A percentile compares a stretch with the other conserved stretches of the same genome.
These are phyloP conservation scores for Coccinonectria pachysandricola DNA, from an alignment of 2,329 filamentous ascomycete genomes.

Conservation along the genomic window DNA sequence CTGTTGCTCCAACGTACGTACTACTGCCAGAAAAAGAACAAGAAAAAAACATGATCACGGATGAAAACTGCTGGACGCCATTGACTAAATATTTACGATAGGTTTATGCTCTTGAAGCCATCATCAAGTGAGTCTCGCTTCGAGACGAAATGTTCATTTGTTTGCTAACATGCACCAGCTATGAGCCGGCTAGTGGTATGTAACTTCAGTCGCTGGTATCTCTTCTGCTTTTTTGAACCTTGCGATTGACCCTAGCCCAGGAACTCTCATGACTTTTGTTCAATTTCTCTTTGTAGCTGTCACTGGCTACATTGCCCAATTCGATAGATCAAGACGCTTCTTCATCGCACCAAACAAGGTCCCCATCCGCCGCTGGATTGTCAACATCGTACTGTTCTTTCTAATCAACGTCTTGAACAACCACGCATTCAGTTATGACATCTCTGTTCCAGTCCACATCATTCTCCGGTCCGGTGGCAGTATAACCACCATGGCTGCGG, in stretches of 20 bases:
- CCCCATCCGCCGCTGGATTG: conserved; percentile 72
- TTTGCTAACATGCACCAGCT: conserved; percentile 49
- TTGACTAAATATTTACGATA: too few species aligned
- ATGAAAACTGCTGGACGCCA: too few species aligned
- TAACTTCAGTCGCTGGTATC: neutral
- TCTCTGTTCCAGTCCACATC: conserved; percentile 93
- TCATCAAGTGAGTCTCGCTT: conserved; percentile 80
- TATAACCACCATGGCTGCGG: conserved; percentile 90
- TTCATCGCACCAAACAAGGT: conserved; percentile 71
- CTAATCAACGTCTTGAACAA: conserved; percentile 94
- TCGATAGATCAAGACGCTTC: conserved; percentile 57
- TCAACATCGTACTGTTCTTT: conserved; percentile 87
- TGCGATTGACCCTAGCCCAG: conserved; percentile 36
- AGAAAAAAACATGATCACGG: too few species aligned
- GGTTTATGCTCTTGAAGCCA: conserved; percentile 93
- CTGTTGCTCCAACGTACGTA: conserved; percentile 78
- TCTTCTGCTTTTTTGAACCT: too few species aligned
- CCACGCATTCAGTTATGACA: conserved; percentile 92
- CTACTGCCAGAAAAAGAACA: neutral
- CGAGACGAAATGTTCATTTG: too few species aligned
- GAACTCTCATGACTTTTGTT: conserved; percentile 78
- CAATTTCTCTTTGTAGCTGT: conserved; percentile 78
- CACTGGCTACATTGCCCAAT: conserved; percentile 65
- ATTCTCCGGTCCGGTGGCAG: conserved; percentile 91
- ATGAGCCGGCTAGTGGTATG: conserved; percentile 72